Conservation (phyloP, 305 asterid species). For the Rubia balearica region DNA sequence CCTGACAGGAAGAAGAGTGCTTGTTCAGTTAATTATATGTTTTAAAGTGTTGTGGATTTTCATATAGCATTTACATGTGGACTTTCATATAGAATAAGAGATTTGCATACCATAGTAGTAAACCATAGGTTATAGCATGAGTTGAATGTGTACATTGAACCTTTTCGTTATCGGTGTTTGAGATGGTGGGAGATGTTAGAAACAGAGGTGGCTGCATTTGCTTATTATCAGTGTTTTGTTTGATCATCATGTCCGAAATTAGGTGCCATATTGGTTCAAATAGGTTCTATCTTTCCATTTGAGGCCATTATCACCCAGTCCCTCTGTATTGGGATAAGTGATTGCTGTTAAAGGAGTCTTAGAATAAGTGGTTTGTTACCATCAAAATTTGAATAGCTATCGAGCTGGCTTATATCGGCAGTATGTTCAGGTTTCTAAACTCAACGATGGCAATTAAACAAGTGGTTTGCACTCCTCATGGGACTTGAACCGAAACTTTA, state of each 20-base stretch:
- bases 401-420: too few relatives aligned
- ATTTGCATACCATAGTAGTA: neutral
- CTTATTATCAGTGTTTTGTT: neutral
- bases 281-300: neutral
- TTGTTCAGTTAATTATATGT: neutral
- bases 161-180: neutral
- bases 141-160: neutral
- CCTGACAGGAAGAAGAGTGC: slow-evolving; percentile 12
- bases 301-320: too few relatives aligned
- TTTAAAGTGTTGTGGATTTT: neutral
- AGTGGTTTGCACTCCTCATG: too few relatives aligned
- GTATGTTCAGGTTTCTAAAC: too few relatives aligned
- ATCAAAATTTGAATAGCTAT: too few relatives aligned
- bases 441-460: too few relatives aligned
- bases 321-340: too few relatives aligned
- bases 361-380: too few relatives aligned
- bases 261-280: neutral
- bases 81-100: neutral
- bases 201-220: neutral
- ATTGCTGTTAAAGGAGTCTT: too few relatives aligned
- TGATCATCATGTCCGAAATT: neutral
- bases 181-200: neutral
- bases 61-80: neutral
- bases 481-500: too few relatives aligned
- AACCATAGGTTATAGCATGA: slow-evolving; percentile 2